Base-by-base conservation (phyloP, 1,284 basidiomycete species). In the Austropuccinia psidii region DNA sequence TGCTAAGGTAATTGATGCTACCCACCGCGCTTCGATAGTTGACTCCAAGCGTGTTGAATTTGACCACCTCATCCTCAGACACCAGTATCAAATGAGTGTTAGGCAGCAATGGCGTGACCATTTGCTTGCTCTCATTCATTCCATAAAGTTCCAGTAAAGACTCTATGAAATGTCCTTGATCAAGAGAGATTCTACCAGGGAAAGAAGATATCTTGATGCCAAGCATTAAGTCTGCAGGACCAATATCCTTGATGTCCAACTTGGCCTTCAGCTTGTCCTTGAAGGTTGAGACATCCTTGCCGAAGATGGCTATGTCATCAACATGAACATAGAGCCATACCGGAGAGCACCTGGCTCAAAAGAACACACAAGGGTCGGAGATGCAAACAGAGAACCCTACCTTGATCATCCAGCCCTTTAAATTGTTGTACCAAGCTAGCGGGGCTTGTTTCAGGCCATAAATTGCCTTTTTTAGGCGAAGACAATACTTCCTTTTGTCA, bases 391-490 rank as follows among this genome's bases (percentile, higher is more conserved):
- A 8, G 41, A 64, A 64, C 6, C 41, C 60, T 19, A 64, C 29
- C 1, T 3, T 21, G 19, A 62, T 9, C 27, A 62, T 19, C 58
- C 58, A 65, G 5, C 5, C 9, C 4, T 43, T 21, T 6, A 65
- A 8, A 17, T 33, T 7, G 35, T 52, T 35, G n/a, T 66, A 52
- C 17, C 64, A 66, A 1, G 31, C 31, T 1, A 33, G 35, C 13
- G 64, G 47, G 1, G 64, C 43, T 35, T 66, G 64, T 19, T 66
- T 66, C 5, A 66, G 19, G 29, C 64, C 64, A 37, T 66, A 66
- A 11, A 66, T 39, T n/a, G 64, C n/a, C 37, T 66, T 52, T 4
- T 66, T 5, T 1, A 66, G 31, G 15, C 21, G 19, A 3, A 66
- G 19, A 9, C 19, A 21, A 1, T 31, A 9, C 5, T 6, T 6